Base-by-base conservation (phyloP, 768 basidiomycete genomes). In the Lactarius psammicola region DNA sequence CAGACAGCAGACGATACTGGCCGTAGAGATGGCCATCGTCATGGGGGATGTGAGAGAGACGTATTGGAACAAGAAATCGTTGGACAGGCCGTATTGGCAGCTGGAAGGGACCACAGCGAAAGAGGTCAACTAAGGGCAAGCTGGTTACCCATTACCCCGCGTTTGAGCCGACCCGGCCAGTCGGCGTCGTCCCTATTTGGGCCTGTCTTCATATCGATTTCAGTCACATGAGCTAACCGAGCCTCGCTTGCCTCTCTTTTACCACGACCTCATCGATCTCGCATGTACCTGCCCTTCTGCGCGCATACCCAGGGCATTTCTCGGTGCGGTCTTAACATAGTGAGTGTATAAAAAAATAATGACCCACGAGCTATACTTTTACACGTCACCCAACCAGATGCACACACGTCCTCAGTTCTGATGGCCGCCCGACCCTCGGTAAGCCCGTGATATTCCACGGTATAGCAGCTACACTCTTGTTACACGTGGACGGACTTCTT, bases 1-100 rank as follows among this genome's bases (percentile, higher is more conserved):
- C 18, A 67, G 34, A 40, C 60, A 54, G 13, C 46, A 56, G 56
- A 58, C 49, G 65, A 68, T 23, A 38, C 11, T 40, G 67, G 64
- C 40, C 33, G 64, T 46, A 26, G 46, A 42, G 31, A 59, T 42
- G 56, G 67, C 65, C 67, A 68, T 68, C 67, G 56, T 61, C 67
- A 46, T 17, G 56, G 67, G 26, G 64, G 60, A 53, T 26, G 62
- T 7, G 44, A 53, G 28, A 34, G 11, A 44, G 57, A 36, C 36
- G 58, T 23, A 17, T 33, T 49, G 46, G 26, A 36, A 28, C 28
- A 13, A 56, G 36, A 28, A 49, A 56, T 38, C 0, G 55, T 51
- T 57, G 55, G 36, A 38, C 31, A 31, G 34, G 65, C 56, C 62
- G 61, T 66, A 60, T 56, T 42, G 56, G 64, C 30, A 23, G 60